Conservation (phyloP, 78 protist genomes). For the Dictyostelium capitatum region DNA sequence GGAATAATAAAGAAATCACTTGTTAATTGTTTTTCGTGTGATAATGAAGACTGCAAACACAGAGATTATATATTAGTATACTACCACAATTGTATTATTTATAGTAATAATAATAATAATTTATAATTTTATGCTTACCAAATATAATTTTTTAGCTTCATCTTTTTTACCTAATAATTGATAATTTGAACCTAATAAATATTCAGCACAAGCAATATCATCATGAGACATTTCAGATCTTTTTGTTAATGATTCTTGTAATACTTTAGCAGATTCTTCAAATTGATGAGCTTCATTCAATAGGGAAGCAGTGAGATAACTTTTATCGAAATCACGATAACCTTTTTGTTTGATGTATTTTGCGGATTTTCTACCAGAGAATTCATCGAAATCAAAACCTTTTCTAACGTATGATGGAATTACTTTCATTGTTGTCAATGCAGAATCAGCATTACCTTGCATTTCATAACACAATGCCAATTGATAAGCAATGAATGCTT, state of each 20-base stretch:
- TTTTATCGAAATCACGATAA: slow-evolving; percentile 8
- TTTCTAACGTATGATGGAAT: slow-evolving; percentile 36
- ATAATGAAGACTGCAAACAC: background rate
- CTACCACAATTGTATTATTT: background rate
- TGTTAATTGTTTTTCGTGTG: slow-evolving; percentile 37
- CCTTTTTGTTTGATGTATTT: slow-evolving; percentile 41
- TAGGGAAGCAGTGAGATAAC: slow-evolving; percentile 18
- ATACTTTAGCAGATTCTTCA: slow-evolving; percentile 9
- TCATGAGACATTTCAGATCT: slow-evolving; percentile 9
- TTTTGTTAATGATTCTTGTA: background rate
- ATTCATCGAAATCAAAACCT: slow-evolving; percentile 79
- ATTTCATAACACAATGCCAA: slow-evolving; percentile 64
- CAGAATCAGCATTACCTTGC: slow-evolving; percentile 2
- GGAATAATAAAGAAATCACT: slow-evolving; percentile 60
- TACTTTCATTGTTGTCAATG: background rate
- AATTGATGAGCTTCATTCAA: slow-evolving; percentile 62
- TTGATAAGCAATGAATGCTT: slow-evolving; percentile 67
- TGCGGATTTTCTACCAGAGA: slow-evolving; percentile 50
- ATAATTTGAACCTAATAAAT: slow-evolving; percentile 48
- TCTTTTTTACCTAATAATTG: slow-evolving; percentile 47
- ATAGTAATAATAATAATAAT: slow-evolving; percentile 25
- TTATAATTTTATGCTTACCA: too few species aligned
- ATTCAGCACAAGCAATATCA: slow-evolving; percentile 37
- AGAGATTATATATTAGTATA: background rate
- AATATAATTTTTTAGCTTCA: slow-evolving; percentile 63